phyloP scores from a whole-genome alignment of 2,329 filamentous ascomycete genomes.

The Helicocarpus griseus region DNA sequence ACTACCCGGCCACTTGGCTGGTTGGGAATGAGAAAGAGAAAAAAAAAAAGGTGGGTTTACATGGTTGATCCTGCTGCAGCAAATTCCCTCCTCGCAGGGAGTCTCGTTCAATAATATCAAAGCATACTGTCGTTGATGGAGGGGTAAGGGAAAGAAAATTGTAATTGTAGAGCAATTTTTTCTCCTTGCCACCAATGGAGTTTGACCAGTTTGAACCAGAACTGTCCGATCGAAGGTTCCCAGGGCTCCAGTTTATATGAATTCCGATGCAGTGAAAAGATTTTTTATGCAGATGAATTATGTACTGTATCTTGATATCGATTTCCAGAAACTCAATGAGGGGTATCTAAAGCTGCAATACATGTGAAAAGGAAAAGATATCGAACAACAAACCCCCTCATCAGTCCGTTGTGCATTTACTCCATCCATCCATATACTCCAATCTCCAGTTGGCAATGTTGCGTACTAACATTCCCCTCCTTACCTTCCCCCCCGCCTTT shows the following conservation, averaged over 20 bases:
- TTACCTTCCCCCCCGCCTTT: too few species aligned
- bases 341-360: background rate
- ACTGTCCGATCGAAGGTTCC: too few species aligned
- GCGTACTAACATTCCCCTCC: too few species aligned
- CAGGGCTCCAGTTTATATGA: too few species aligned
- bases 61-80: background rate
- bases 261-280: background rate
- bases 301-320: background rate
- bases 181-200: background rate
- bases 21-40: too few species aligned
- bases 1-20: too few species aligned
- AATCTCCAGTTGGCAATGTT: background rate
- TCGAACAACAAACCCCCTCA: background rate
- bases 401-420: background rate
- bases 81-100: too few species aligned
- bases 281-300: background rate
- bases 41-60: background rate
- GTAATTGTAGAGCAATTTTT: constrained; percentile 6
- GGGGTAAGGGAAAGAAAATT: constrained; percentile 11
- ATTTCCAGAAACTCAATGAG: background rate
- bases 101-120: background rate
- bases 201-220: too few species aligned
- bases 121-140: too few species aligned
- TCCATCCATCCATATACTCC: background rate
- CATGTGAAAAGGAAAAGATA: background rate